Evolutionary conservation across 2,329 filamentous ascomycete genomes (phyloP).

Genomic region (Geosmithia putterillii): DNA sequence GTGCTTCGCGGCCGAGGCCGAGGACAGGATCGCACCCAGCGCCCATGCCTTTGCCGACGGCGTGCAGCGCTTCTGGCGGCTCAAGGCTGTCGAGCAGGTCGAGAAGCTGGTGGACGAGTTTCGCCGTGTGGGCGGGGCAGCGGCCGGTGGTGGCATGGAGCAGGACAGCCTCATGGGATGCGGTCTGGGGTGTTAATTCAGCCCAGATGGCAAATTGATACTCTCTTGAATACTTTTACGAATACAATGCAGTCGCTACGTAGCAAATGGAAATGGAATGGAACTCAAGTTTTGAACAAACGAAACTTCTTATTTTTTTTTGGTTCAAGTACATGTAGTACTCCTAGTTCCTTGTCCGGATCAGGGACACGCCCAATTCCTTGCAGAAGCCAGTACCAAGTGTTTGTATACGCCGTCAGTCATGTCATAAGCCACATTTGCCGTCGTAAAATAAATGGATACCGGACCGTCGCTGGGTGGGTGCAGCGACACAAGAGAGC

Average conservation of each 20-base stretch:
- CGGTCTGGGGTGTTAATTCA: conserved; percentile 14
- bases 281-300: conserved; percentile 4
- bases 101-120: conserved; percentile 43
- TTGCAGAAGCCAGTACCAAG: conserved; percentile 23
- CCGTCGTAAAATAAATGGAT: not conserved
- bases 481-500: too few species aligned
- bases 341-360: not conserved
- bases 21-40: conserved; percentile 51
- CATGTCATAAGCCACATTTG: conserved; percentile 13
- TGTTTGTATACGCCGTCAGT: conserved; percentile 23
- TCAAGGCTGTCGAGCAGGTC: conserved; percentile 54
- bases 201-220: too few species aligned
- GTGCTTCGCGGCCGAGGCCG: conserved; percentile 77
- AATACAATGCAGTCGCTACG: too few species aligned
- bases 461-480: too few species aligned
- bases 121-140: conserved; percentile 1
- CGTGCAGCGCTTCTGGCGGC: conserved; percentile 63
- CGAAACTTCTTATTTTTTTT: conserved; percentile 15
- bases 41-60: conserved; percentile 55
- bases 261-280: too few species aligned
- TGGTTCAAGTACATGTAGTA: not conserved
- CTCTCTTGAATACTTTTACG: too few species aligned
- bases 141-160: not conserved
- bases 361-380: conserved; percentile 7
- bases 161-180: conserved; percentile 5